Evolutionary conservation across 1,139 yeast species (phyloP).

Genomic region (Saccharomyces hybrid): DNA sequence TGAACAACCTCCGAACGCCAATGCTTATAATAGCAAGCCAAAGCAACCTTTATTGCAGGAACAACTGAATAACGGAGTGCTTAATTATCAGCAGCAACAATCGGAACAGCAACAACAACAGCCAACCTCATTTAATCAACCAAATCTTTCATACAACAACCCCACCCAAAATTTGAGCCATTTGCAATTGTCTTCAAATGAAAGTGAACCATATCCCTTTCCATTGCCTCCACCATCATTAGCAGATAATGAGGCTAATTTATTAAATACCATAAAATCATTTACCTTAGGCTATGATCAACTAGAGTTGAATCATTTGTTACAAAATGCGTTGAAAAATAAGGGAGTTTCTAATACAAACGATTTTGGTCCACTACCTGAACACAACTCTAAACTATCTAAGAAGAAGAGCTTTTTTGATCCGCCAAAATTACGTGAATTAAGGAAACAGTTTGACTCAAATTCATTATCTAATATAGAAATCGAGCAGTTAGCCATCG

Average conservation of each 20-base stretch:
- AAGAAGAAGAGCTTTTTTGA: neutral
- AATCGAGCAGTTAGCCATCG: constrained; percentile 69
- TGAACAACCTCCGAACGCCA: neutral
- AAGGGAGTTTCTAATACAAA: constrained; percentile 31
- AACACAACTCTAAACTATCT: constrained; percentile 33
- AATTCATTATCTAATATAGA: constrained; percentile 39
- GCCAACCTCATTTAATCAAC: constrained; percentile 13
- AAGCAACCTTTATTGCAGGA: constrained; percentile 21
- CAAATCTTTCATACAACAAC: constrained; percentile 3
- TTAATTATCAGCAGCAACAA: constrained; percentile 20
- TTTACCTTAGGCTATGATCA: constrained; percentile 22
- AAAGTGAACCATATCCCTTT: constrained; percentile 25
- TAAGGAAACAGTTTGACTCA: constrained; percentile 45
- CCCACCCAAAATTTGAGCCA: constrained; percentile 4
- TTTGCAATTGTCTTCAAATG: constrained; percentile 12
- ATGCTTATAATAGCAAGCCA: neutral
- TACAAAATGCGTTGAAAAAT: constrained; percentile 34
- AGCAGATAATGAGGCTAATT: constrained; percentile 10
- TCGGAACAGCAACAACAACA: constrained; percentile 6
- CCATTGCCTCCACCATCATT: constrained; percentile 24
- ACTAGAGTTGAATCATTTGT: constrained; percentile 26
- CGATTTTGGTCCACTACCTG: constrained; percentile 62
- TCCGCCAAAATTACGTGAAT: constrained; percentile 53
- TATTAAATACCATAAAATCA: constrained; percentile 18
- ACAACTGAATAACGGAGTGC: constrained; percentile 22